Evolutionary conservation across 139 green algal genomes (phyloP), one percentile per base, ranked within the genome.

Genomic region (Edaphochlamys debaryana): DNA sequence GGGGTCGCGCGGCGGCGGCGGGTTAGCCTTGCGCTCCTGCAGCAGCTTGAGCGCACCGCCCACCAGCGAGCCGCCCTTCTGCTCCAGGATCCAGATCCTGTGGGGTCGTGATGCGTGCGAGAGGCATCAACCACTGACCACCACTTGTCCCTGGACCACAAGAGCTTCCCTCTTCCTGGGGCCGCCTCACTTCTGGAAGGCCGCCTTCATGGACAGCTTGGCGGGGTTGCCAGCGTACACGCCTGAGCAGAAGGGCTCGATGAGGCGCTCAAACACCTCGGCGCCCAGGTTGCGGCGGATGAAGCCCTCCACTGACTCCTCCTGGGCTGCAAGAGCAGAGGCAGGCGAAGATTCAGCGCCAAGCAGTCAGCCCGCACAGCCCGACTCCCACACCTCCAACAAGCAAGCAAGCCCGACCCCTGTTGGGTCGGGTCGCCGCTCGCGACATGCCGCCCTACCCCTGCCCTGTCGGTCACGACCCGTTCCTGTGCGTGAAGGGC

Each of bases 171-270:
- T n/a, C n/a, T n/a, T n/a, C n/a, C n/a, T n/a, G 4, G 30, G 6
- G n/a, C 36, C 37, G 13, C 29, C 68, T 22, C 78, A 98, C 95
- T 94, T 98, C 29, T 94, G 91, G 84, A 99, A 99, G 1, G 97
- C 97, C 9, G 97, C 97, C 93, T 98, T 96, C 94, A 99, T 98
- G 85, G 92, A 97, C 50, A 99, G 95, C 90, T 98, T 99, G 34
- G 94, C 83, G 15, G 97, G 96, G 89, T 99, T 91, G 34, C 97
- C 97, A 25, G 97, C 96, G 83, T 99, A 99, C 81, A 99, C 97
- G 42, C 97, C 97, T 19, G 93, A 98, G 95, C 97, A 99, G 92
- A 99, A 99, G 69, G 97, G 97, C 91, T 99, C 97, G 54, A 99
- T 99, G 27, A 99, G 92, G 58, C 96, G 90, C 82, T 97, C 91